Evolutionary conservation across 805 yeast species (phyloP).

Genomic region (Suhomyces kilbournensis): DNA sequence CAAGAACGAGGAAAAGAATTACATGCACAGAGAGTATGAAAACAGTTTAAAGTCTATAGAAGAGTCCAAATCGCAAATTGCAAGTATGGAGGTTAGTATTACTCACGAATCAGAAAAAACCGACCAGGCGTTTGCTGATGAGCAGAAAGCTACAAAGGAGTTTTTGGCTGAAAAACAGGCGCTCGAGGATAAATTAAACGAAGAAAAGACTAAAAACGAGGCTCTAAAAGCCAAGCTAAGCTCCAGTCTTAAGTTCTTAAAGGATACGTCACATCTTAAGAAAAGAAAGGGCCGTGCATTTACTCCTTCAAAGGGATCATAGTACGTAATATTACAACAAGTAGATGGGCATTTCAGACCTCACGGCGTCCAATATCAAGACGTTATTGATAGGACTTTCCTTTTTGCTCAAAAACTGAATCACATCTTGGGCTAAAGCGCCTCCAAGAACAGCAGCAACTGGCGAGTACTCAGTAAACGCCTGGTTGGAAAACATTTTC

Average conservation of each 20-base stretch:
- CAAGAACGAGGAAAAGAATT: slow-evolving; percentile 56
- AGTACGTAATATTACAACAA: slow-evolving; percentile 19
- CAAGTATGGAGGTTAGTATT: slow-evolving; percentile 16
- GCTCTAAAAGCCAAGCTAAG: slow-evolving; percentile 26
- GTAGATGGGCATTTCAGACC: slow-evolving; percentile 76
- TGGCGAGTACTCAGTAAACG: slow-evolving; percentile 69
- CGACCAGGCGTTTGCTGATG: slow-evolving; percentile 18
- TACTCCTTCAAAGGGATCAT: slow-evolving; percentile 27
- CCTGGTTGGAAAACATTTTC: slow-evolving; percentile 45
- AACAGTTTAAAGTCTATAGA: slow-evolving; percentile 49
- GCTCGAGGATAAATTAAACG: slow-evolving; percentile 19
- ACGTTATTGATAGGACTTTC: slow-evolving; percentile 83
- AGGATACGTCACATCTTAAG: slow-evolving; percentile 40
- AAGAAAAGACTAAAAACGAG: slow-evolving; percentile 22
- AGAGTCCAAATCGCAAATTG: slow-evolving; percentile 40
- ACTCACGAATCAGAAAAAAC: slow-evolving; percentile 17
- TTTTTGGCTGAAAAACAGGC: slow-evolving; percentile 20
- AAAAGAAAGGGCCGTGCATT: slow-evolving; percentile 40
- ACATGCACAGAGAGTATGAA: slow-evolving; percentile 57
- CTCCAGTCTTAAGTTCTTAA: slow-evolving; percentile 32
- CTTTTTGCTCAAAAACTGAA: slow-evolving; percentile 72
- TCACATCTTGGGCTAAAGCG: slow-evolving; percentile 82
- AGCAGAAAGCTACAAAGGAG: slow-evolving; percentile 11
- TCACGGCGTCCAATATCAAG: slow-evolving; percentile 69
- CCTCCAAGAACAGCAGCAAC: slow-evolving; percentile 90